phyloP scores from a whole-genome alignment of 2,329 filamentous ascomycete species.

The Cadophora sp. region DNA sequence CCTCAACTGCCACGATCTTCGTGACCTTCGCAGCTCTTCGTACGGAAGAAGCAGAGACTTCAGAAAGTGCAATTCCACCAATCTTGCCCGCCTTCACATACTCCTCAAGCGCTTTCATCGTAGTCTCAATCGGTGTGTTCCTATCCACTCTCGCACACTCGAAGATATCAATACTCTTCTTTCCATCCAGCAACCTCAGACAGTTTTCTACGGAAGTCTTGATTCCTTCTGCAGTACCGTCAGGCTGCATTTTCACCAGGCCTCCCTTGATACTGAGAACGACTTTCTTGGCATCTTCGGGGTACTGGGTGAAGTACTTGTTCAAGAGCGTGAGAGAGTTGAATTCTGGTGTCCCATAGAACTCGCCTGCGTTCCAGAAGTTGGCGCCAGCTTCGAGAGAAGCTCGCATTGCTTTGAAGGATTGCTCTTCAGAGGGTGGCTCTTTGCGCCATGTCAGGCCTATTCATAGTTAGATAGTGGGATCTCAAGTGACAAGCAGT shows the following conservation, averaged over 20 bases:
- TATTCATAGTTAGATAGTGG: conserved; percentile 18
- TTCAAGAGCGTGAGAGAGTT: conserved; percentile 67
- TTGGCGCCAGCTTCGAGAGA: conserved; percentile 54
- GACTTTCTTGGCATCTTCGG: conserved; percentile 67
- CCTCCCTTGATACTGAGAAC: conserved; percentile 69
- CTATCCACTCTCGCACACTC: conserved; percentile 54
- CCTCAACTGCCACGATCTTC: conserved; percentile 54
- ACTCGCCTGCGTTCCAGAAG: conserved; percentile 66
- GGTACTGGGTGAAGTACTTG: conserved; percentile 68
- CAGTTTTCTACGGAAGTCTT: conserved; percentile 65
- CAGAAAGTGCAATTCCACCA: conserved; percentile 52
- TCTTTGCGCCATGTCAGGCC: conserved; percentile 46
- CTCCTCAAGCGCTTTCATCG: conserved; percentile 44
- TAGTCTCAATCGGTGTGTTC: conserved; percentile 50
- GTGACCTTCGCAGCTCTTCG: conserved; percentile 48
- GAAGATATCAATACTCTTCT: conserved; percentile 58
- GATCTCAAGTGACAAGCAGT: neutral
- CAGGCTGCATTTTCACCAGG: conserved; percentile 47
- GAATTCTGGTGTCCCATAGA: conserved; percentile 66
- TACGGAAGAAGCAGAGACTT: conserved; percentile 52
- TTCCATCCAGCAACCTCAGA: conserved; percentile 54
- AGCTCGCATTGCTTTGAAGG: conserved; percentile 62
- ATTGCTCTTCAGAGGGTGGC: conserved; percentile 52
- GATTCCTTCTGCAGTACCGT: conserved; percentile 61
- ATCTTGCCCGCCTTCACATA: conserved; percentile 53